phyloP scores from a whole-genome alignment of 2,329 filamentous ascomycete species.

The Paecilomyces niveus region DNA sequence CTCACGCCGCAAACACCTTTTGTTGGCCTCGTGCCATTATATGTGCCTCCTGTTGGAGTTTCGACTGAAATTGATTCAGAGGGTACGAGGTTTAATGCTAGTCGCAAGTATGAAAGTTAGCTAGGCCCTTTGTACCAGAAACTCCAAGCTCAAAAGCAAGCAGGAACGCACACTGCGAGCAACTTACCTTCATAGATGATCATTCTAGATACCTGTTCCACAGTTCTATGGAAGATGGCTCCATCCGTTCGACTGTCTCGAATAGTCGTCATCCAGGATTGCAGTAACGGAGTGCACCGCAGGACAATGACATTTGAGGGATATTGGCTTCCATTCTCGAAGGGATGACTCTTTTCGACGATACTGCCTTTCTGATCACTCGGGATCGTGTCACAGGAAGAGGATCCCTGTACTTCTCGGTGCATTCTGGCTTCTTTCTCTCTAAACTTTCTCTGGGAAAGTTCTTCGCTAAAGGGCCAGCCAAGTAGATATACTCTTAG shows the following conservation, averaged over 20 bases:
- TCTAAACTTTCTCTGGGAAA: neutral
- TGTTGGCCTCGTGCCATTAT: slow-evolving; percentile 8
- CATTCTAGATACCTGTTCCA: neutral
- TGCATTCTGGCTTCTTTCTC: neutral
- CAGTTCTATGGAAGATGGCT: neutral
- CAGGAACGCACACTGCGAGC: neutral
- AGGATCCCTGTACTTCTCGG: neutral
- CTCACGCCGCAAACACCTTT: slow-evolving; percentile 23
- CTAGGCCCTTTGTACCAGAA: neutral
- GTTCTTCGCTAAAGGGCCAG: neutral
- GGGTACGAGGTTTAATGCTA: slow-evolving; percentile 13
- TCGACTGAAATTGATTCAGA: slow-evolving; percentile 3
- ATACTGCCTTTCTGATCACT: neutral
- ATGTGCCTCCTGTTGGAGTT: slow-evolving; percentile 9
- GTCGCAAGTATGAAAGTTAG: neutral
- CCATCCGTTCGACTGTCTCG: neutral
- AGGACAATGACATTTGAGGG: neutral
- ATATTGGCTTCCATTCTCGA: neutral
- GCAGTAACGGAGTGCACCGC: neutral
- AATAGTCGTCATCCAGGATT: neutral
- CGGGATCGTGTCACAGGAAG: neutral
- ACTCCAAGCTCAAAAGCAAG: neutral
- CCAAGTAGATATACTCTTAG: neutral
- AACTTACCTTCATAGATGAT: neutral
- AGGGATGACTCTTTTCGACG: neutral